These are phyloP conservation scores for Ogataea angusta DNA, from an alignment of 805 yeast species.

Conservation along the genomic window DNA sequence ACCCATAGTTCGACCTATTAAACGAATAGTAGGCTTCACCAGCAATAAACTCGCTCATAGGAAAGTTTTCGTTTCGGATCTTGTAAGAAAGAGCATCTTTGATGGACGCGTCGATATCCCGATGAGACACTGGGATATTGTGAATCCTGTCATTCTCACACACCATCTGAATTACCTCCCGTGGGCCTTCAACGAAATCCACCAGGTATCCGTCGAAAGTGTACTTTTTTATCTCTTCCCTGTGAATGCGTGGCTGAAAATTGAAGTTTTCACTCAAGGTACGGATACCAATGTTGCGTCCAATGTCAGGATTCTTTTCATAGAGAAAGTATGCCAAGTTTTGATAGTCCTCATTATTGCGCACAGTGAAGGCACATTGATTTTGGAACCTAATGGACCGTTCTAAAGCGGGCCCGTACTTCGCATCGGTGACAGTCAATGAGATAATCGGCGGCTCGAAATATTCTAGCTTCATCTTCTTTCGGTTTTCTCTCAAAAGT, in stretches of 20 bases:
- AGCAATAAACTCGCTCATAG: conserved; percentile 57
- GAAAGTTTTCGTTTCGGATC: conserved; percentile 38
- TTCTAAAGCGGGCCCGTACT: conserved; percentile 55
- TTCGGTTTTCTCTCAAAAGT: conserved; percentile 38
- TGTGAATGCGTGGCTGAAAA: conserved; percentile 10
- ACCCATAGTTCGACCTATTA: conserved; percentile 61
- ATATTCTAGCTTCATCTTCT: conserved; percentile 37
- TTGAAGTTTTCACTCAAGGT: conserved; percentile 29
- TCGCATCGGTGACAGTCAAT: conserved; percentile 48
- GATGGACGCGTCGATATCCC: conserved; percentile 41
- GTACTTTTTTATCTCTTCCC: conserved; percentile 31
- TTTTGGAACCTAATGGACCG: conserved; percentile 52
- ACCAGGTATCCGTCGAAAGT: conserved; percentile 82
- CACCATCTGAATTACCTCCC: conserved; percentile 66
- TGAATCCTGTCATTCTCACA: conserved; percentile 51
- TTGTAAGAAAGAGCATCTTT: conserved; percentile 34
- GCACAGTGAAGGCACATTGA: conserved; percentile 61
- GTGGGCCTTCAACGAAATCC: conserved; percentile 74
- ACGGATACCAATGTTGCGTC: conserved; percentile 54
- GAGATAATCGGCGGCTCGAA: conserved; percentile 75
- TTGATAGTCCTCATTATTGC: conserved; percentile 47
- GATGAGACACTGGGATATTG: conserved; percentile 59
- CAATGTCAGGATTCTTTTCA: conserved; percentile 29
- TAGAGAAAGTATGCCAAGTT: conserved; percentile 42
- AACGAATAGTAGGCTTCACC: conserved; percentile 53